Percentiles rank a stretch among this genome's conserved stretches.
phyloP scores from a whole-genome alignment of 148 eudicot species.

The Pouteria glomerata region DNA sequence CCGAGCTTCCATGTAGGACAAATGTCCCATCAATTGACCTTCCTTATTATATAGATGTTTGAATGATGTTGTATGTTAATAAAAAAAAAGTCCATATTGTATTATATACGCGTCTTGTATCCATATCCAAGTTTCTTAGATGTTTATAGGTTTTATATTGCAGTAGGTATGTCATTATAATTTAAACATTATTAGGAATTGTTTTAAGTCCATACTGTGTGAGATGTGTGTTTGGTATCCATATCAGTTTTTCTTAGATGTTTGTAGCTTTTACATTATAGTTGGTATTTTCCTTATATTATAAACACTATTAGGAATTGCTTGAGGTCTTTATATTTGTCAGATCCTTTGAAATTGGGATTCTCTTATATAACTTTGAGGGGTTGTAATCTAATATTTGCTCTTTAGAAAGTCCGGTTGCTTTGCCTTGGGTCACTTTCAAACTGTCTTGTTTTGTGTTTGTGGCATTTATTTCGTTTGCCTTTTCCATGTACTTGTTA shows the following conservation, averaged over 20 bases:
- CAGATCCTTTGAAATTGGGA: background rate
- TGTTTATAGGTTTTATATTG: too few species aligned
- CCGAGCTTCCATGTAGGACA: too few species aligned
- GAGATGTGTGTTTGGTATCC: too few species aligned
- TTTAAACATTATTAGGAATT: background rate
- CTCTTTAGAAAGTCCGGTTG: background rate
- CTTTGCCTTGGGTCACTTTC: background rate
- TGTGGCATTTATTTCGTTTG: background rate
- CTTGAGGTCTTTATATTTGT: background rate
- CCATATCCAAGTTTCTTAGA: too few species aligned
- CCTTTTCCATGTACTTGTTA: background rate
- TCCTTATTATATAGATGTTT: too few species aligned
- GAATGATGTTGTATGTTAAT: too few species aligned
- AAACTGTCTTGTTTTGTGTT: background rate
- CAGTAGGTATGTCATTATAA: background rate
- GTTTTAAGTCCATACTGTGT: background rate
- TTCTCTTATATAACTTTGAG: background rate
- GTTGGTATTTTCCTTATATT: background rate
- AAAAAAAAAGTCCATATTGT: too few species aligned
- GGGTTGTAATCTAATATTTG: background rate
- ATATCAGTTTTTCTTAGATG: background rate
- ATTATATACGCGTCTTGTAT: too few species aligned
- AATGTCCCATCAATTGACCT: too few species aligned
- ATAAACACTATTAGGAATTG: background rate
- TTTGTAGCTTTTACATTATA: background rate